phyloP scores from a whole-genome alignment of 805 yeast species.

The Candida easanensis region DNA sequence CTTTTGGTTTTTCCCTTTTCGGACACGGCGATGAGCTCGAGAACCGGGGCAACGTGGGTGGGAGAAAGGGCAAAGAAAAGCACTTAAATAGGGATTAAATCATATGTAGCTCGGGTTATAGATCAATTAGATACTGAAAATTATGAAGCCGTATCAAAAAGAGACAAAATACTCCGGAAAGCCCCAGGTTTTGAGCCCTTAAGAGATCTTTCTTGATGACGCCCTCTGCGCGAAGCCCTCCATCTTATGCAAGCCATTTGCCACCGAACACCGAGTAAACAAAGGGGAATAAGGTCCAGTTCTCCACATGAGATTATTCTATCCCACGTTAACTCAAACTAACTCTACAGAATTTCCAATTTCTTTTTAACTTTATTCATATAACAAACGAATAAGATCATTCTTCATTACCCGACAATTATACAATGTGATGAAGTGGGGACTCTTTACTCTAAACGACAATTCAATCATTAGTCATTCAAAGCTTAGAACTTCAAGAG shows the following conservation, averaged over 20 bases:
- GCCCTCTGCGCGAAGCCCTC: not conserved
- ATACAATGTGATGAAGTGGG: conserved; percentile 17
- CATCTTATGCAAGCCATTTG: conserved; percentile 5
- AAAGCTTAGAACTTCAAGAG: conserved; percentile 84
- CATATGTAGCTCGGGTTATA: too few relatives aligned
- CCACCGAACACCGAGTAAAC: conserved; percentile 4
- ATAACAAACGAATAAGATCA: conserved; percentile 22
- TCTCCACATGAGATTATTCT: not conserved
- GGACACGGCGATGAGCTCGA: conserved; percentile 21
- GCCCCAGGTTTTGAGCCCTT: too few relatives aligned
- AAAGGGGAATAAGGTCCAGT: too few relatives aligned
- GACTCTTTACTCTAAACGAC: conserved; percentile 7
- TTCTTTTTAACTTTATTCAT: conserved; percentile 10
- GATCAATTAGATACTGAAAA: too few relatives aligned
- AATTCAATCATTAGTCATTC: conserved; percentile 7
- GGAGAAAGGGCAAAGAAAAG: not conserved
- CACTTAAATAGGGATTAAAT: too few relatives aligned
- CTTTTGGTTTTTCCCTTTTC: conserved; percentile 27
- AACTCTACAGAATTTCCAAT: not conserved
- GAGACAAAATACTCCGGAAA: too few relatives aligned
- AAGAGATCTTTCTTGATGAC: too few relatives aligned
- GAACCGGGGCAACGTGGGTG: conserved; percentile 15
- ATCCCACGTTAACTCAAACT: too few relatives aligned
- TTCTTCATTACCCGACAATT: conserved; percentile 25
- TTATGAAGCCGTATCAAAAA: too few relatives aligned